Evolutionary conservation across 169 alveolate species (phyloP).

Genomic region (Cardiosporidium cionae): DNA sequence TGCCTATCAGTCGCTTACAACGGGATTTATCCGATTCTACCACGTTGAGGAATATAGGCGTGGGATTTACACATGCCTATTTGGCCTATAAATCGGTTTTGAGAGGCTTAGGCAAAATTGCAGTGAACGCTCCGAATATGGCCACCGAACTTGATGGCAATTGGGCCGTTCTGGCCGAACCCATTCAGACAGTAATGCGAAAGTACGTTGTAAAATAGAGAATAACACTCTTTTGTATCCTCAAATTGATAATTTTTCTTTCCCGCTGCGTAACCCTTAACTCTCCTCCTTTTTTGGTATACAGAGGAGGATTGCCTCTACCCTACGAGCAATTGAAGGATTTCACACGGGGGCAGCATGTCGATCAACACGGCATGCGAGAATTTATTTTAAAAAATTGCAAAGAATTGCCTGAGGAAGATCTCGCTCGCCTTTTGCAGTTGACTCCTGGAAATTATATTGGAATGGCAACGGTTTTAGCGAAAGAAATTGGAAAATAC

Average conservation of each 20-base stretch:
- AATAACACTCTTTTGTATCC: not conserved
- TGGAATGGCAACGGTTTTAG: not conserved
- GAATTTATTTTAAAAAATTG: not conserved
- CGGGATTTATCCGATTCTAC: constrained; percentile 92
- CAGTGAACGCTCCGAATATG: constrained; percentile 50
- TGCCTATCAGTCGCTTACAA: constrained; percentile 84
- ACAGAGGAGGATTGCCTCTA: not conserved
- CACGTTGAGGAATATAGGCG: constrained; percentile 70
- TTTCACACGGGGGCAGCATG: constrained; percentile 2
- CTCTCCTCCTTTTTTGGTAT: not conserved
- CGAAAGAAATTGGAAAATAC: not conserved
- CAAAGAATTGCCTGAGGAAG: not conserved
- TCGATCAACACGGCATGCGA: not conserved
- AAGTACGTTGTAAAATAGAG: constrained; percentile 30
- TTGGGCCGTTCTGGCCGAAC: constrained; percentile 90
- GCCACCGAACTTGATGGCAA: constrained; percentile 67
- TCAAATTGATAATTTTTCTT: not conserved
- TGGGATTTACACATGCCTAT: constrained; percentile 49
- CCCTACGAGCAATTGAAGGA: constrained; percentile 16
- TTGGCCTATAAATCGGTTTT: constrained; percentile 64
- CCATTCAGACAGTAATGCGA: constrained; percentile 79
- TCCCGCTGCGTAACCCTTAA: not conserved
- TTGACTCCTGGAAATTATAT: not conserved
- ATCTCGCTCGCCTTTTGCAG: not conserved
- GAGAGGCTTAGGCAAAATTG: constrained; percentile 70